Evolutionary conservation across 139 green algal species (phyloP), one percentile per base, ranked within the genome.

Genomic region (Zygnema cylindricum): DNA sequence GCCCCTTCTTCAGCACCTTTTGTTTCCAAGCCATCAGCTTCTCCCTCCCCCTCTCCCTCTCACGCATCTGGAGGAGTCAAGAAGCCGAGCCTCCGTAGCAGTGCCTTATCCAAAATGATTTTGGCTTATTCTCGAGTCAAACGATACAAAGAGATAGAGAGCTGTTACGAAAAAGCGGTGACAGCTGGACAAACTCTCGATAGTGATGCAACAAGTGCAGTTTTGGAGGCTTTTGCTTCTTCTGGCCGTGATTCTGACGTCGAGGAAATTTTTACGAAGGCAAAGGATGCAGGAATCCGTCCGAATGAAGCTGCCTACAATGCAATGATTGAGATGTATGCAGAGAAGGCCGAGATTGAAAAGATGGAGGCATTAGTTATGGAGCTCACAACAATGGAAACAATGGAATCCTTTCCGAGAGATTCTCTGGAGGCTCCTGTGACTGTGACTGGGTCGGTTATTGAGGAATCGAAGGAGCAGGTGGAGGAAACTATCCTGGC

Each of bases 271-370:
- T 0, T 83, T 49, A 33, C n/a, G 2, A 54, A 36, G 30, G 76
- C 76, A 54, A 49, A 54, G 76, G 76, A 49, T 33, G 76, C 76
- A 54, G 32, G 32, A 35, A 69, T 83, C 49, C 25, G 36, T 33
- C 49, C 49, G 69, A 35, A 49, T 39, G 76, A 32, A 33, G 32
- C 30, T 49, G 49, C n/a, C 32, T 36, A 33, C 30, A 83, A 83
- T 2, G 23, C 21, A 33, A 32, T 83, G 76, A 54, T 83, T 16
- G 76, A 83, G 76, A 83, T 83, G 76, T 83, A 83, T 1, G 76
- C 76, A 69, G 76, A 83, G 76, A 55, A 69, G 32, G 76, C 32
- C n/a, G 76, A 83, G 30, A 83, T 83, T 54, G 76, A 83, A 2
- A 0, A 54, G 76, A 83, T 83, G 76, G 76, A 83, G 69, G 76